A percentile compares a stretch with the other conserved stretches of the same genome.
Conservation (phyloP, 2,329 filamentous ascomycete species). For the Coniochaeta hoffmannii region DNA sequence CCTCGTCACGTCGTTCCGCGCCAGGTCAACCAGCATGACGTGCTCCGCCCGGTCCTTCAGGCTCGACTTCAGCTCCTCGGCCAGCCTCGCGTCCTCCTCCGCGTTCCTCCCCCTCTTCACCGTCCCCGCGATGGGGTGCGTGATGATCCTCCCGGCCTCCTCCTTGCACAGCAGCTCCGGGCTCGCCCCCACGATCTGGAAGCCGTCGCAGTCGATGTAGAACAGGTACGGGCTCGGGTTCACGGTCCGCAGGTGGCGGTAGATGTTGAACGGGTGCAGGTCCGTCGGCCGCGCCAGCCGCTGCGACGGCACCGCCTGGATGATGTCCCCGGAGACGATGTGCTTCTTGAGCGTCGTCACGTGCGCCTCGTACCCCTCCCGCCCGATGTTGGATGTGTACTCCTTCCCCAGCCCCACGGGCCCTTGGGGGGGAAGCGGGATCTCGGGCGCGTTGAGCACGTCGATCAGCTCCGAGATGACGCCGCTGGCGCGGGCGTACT, state of each 20-base stretch:
- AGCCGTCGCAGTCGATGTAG: constrained; percentile 84
- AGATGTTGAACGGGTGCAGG: constrained; percentile 96
- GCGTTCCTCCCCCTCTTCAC: constrained; percentile 77
- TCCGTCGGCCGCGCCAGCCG: constrained; percentile 82
- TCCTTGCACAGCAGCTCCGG: constrained; percentile 92
- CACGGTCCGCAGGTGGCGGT: constrained; percentile 90
- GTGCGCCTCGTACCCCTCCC: constrained; percentile 81
- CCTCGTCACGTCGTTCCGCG: constrained; percentile 92
- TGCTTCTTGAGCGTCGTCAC: constrained; percentile 82
- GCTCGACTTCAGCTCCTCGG: constrained; percentile 66
- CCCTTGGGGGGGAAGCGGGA: constrained; percentile 68
- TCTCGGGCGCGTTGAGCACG: constrained; percentile 65
- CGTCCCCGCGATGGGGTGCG: constrained; percentile 94
- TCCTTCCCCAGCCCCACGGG: constrained; percentile 67
- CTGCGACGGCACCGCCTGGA: constrained; percentile 94
- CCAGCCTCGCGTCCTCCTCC: constrained; percentile 75
- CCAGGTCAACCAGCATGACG: constrained; percentile 96
- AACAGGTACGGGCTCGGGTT: constrained; percentile 98
- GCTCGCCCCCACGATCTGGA: constrained; percentile 91
- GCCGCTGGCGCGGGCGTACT: constrained; percentile 61
- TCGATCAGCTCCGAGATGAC: constrained; percentile 61
- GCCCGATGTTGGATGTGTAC: constrained; percentile 89
- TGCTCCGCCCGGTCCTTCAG: constrained; percentile 92
- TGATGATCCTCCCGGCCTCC: constrained; percentile 80
- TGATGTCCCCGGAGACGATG: constrained; percentile 88